Evolutionary conservation across 1,284 basidiomycete genomes (phyloP), one percentile per base, ranked within the genome.

Genomic region (Ustilago hordei): DNA sequence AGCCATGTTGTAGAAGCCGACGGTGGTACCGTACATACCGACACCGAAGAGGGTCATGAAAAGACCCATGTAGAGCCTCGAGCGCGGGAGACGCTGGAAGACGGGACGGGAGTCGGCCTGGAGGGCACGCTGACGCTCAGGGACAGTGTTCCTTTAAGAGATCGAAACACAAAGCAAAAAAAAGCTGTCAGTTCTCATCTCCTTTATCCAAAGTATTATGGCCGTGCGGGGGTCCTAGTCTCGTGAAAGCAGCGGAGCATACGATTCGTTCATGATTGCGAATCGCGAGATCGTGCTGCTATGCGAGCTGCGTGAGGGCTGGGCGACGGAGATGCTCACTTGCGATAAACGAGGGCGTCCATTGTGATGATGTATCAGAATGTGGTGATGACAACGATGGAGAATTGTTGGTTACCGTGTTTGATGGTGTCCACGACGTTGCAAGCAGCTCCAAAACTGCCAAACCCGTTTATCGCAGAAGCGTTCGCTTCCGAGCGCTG

Each of bases 41-140:
- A 81, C 69, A 68, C 76, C 77, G 75, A 84, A 84, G 56, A 84
- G 63, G 68, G 74, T 71, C 69, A 83, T 78, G 70, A 79, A 84
- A 69, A 80, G 60, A 69, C 81, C 80, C 71, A 79, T 78, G 80
- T 82, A 82, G 45, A 83, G 78, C 41, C 70, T 67, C 19, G 81
- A 81, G 59, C 81, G 72, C 36, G 81, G 82, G 19, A 79, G 69
- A 38, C 82, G 77, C 75, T 82, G 78, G 80, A 75, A 84, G 67
- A 81, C 80, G 41, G 80, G 81, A 8, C 81, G 75, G 3, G 72
- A 34, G 79, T 83, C 81, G 53, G 80, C 77, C 78, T 84, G 82
- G 57, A 77, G 79, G 32, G 76, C 70, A 45, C 81, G 81, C 77
- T 84, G 82, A 65, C 81, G 82, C 79, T 80, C 50, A 36, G 62